A percentile compares a stretch with the other conserved stretches of the same genome.
Evolutionary conservation across 1,139 yeast genomes (phyloP).

Genomic region (Lodderomyces oxycetoniae): DNA sequence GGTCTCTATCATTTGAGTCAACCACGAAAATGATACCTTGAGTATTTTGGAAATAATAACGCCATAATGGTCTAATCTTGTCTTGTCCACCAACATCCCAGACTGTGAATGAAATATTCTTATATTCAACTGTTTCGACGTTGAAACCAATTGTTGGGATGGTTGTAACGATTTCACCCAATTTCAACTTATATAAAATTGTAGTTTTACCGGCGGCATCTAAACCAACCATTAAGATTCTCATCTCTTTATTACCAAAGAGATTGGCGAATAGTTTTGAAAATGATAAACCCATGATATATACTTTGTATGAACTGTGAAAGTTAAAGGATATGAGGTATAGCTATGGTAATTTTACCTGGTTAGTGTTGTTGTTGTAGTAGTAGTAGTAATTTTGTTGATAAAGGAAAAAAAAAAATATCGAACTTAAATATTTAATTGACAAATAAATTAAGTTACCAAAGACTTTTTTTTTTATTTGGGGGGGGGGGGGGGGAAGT

Average conservation of each 20-base stretch:
- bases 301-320: background rate
- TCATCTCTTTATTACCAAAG: constrained; percentile 41
- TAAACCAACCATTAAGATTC: constrained; percentile 42
- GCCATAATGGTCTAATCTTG: constrained; percentile 42
- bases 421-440: too few relatives aligned
- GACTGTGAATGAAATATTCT: constrained; percentile 39
- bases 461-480: too few relatives aligned
- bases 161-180: constrained; percentile 40
- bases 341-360: too few relatives aligned
- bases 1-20: constrained; percentile 42
- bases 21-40: constrained; percentile 41
- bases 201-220: constrained; percentile 45
- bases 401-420: too few relatives aligned
- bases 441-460: too few relatives aligned
- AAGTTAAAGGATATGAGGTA: too few relatives aligned
- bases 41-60: constrained; percentile 42
- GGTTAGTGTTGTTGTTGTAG: too few relatives aligned
- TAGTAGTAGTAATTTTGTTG: too few relatives aligned
- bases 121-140: constrained; percentile 41
- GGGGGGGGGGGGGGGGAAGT: too few relatives aligned
- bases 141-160: constrained; percentile 42
- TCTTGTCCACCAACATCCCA: constrained; percentile 47
- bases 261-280: constrained; percentile 33
- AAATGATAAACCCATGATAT: constrained; percentile 33
- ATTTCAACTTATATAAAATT: constrained; percentile 38